These are phyloP conservation scores for Vachellia pachyceras DNA, from an alignment of 306 rosid genomes.

Conservation along the genomic window DNA sequence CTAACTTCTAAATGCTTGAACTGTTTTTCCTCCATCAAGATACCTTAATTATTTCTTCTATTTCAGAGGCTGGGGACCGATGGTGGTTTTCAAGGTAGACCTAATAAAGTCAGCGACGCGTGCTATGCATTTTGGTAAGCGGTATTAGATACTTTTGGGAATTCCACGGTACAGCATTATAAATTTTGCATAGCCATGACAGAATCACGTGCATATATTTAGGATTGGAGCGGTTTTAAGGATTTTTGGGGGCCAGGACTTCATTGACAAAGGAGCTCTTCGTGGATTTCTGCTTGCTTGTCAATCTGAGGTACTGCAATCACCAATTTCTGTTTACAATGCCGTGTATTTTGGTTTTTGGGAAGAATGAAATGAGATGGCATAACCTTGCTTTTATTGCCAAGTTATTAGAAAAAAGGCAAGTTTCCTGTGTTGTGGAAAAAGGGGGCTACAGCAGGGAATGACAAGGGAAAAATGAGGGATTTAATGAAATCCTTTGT, in stretches of 20 bases:
- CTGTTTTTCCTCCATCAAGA: not conserved
- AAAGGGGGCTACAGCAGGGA: not conserved
- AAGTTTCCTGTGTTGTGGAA: not conserved
- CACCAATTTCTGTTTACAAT: slow-evolving; percentile 4
- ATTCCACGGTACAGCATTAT: slow-evolving; percentile 13
- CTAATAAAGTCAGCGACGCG: slow-evolving; percentile 82
- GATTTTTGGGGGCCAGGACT: slow-evolving; percentile 71
- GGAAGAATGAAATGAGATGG: not conserved
- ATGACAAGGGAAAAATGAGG: not conserved
- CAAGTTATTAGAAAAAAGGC: not conserved
- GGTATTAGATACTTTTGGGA: slow-evolving; percentile 20
- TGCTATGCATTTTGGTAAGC: slow-evolving; percentile 97
- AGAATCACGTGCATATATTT: slow-evolving; percentile 32
- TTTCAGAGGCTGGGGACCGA: slow-evolving; percentile 77
- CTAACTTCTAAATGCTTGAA: slow-evolving; percentile 9
- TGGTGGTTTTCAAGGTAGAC: slow-evolving; percentile 97
- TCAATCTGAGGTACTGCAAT: slow-evolving; percentile 70
- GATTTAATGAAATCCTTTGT: not conserved
- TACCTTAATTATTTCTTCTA: slow-evolving; percentile 31
- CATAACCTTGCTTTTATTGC: slow-evolving; percentile 2
- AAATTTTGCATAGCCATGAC: slow-evolving; percentile 43
- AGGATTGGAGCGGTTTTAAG: slow-evolving; percentile 86
- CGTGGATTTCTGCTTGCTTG: slow-evolving; percentile 71
- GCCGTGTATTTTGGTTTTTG: slow-evolving; percentile 2
- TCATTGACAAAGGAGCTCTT: slow-evolving; percentile 66